Percentiles rank a stretch among this genome's conserved stretches.
phyloP scores from a whole-genome alignment of 2,329 filamentous ascomycete species.

The Ophiobolus disseminans region DNA sequence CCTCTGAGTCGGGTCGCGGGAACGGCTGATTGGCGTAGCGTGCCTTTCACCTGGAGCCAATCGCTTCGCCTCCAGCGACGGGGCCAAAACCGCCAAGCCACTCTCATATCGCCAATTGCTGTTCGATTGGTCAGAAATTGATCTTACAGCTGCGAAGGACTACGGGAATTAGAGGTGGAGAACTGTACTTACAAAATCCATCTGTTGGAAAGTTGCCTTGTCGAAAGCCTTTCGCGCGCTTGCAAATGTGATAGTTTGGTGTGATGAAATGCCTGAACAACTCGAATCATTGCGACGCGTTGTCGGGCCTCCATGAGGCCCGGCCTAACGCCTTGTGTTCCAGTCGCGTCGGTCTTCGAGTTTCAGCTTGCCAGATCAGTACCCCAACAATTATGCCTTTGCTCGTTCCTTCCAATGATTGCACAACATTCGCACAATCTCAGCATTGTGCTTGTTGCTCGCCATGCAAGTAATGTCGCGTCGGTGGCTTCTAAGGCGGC shows the following conservation, averaged over 20 bases:
- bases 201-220: slow-evolving; percentile 16
- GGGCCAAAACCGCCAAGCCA: slow-evolving; percentile 26
- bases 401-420: slow-evolving; percentile 21
- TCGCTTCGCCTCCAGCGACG: slow-evolving; percentile 20
- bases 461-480: slow-evolving; percentile 4
- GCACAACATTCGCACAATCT: slow-evolving; percentile 5
- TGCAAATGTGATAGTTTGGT: slow-evolving; percentile 22
- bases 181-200: slow-evolving; percentile 13
- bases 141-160: slow-evolving; percentile 4
- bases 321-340: slow-evolving; percentile 31
- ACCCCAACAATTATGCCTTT: slow-evolving; percentile 20
- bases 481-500: slow-evolving; percentile 21
- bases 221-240: slow-evolving; percentile 26
- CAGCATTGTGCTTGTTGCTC: background rate
- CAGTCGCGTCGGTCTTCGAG: slow-evolving; percentile 17
- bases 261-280: slow-evolving; percentile 12
- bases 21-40: slow-evolving; percentile 27
- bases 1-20: slow-evolving; percentile 25
- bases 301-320: slow-evolving; percentile 12
- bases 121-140: slow-evolving; percentile 24
- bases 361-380: slow-evolving; percentile 34
- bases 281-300: slow-evolving; percentile 9
- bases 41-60: slow-evolving; percentile 22
- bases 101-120: background rate
- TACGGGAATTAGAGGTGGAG: slow-evolving; percentile 15